Conservation (phyloP, 257 asterid genomes). For the Nicotiana paniculata region DNA sequence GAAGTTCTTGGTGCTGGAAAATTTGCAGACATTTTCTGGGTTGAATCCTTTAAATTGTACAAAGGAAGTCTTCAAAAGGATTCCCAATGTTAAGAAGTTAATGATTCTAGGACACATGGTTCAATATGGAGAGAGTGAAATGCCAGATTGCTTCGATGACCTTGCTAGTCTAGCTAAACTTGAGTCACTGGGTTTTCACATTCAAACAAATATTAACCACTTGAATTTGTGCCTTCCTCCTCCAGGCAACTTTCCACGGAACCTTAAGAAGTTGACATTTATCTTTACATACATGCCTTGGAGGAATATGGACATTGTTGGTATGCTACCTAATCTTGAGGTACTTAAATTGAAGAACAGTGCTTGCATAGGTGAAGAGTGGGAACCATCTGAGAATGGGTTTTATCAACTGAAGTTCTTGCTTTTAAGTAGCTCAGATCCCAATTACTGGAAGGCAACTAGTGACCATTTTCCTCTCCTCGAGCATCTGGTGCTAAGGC, state of each 20-base stretch:
- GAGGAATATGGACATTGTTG: not conserved
- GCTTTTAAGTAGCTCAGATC: not conserved
- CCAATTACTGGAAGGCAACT: not conserved
- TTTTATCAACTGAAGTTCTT: not conserved
- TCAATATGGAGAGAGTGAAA: not conserved
- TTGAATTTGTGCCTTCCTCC: not conserved
- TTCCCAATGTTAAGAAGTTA: slow-evolving; percentile 21
- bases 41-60: slow-evolving; percentile 13
- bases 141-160: not conserved
- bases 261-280: slow-evolving; percentile 6
- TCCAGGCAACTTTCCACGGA: slow-evolving; percentile 15
- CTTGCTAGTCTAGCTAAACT: slow-evolving; percentile 15
- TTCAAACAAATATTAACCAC: not conserved
- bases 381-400: not conserved
- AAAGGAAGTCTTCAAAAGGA: not conserved
- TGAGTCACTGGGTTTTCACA: slow-evolving; percentile 10
- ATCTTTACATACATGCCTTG: not conserved
- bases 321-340: not conserved
- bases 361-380: not conserved
- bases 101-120: slow-evolving; percentile 4
- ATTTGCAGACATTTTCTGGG: slow-evolving; percentile 13
- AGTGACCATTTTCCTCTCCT: slow-evolving; percentile 15
- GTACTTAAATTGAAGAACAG: not conserved
- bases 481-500: slow-evolving; percentile 15
- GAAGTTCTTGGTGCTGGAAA: not conserved